Evolutionary conservation across 2,329 filamentous ascomycete species (phyloP).

Genomic region (Tolypocladium album): DNA sequence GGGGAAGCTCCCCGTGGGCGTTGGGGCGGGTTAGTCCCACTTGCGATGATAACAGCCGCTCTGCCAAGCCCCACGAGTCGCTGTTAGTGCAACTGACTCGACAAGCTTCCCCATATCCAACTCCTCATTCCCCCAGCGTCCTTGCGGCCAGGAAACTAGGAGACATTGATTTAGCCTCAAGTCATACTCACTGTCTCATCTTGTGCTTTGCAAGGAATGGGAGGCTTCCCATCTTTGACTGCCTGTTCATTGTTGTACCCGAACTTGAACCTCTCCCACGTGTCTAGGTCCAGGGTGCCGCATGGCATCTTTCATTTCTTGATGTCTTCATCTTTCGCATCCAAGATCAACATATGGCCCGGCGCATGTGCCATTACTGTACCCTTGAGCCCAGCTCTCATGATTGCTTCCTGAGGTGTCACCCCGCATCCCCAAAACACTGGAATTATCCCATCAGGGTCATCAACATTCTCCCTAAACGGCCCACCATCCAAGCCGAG

Average conservation of each 20-base stretch:
- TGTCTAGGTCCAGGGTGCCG: background rate
- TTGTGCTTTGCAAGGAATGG: background rate
- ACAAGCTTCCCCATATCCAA: background rate
- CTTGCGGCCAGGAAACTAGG: background rate
- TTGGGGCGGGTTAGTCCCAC: background rate
- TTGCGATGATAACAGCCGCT: background rate
- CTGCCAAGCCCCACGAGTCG: background rate
- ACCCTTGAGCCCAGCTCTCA: background rate
- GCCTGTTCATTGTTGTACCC: background rate
- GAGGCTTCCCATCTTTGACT: background rate
- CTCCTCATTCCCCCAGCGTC: background rate
- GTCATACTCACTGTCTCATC: background rate
- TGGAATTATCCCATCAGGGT: slow-evolving; percentile 31
- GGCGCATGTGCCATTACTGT: slow-evolving; percentile 48
- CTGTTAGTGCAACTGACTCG: background rate
- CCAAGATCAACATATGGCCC: slow-evolving; percentile 51
- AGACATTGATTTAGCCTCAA: background rate
- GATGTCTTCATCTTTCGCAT: slow-evolving; percentile 32
- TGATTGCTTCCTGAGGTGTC: background rate
- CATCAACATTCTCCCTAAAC: slow-evolving; percentile 18
- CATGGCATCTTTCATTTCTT: background rate
- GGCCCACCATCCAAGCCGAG: slow-evolving; percentile 28
- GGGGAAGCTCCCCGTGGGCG: background rate
- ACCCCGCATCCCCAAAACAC: background rate
- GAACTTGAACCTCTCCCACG: background rate